phyloP scores from a whole-genome alignment of 768 basidiomycete species.

The Suillus cothurnatus region DNA sequence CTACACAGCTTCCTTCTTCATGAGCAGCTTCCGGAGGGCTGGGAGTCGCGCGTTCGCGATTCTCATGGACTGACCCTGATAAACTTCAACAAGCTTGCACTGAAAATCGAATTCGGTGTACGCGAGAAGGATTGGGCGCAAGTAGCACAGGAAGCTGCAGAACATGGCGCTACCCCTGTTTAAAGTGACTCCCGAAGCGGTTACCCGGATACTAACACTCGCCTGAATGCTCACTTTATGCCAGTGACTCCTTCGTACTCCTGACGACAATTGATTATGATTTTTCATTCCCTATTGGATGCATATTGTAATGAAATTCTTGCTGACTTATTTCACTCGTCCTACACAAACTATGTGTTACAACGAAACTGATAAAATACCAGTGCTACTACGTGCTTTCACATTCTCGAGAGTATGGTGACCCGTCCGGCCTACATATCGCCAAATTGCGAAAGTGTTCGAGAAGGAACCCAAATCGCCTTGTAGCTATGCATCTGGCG shows the following conservation, averaged over 20 bases:
- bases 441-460: background rate
- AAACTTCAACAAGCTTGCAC: constrained; percentile 1
- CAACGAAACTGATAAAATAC: background rate
- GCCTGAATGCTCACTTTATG: background rate
- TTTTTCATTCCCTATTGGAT: background rate
- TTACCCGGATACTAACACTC: background rate
- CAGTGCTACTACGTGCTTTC: background rate
- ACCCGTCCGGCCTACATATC: background rate
- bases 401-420: background rate
- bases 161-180: background rate
- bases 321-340: background rate
- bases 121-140: constrained; percentile 2
- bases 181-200: background rate
- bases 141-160: background rate
- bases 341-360: background rate
- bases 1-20: background rate
- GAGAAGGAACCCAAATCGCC: background rate
- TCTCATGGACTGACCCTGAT: background rate
- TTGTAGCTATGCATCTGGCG: background rate
- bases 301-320: background rate
- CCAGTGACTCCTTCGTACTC: background rate
- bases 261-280: background rate
- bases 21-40: background rate
- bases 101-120: background rate
- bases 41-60: background rate